Conservation (phyloP, 2,329 filamentous ascomycete species). For the Curvularia verruculosa region DNA sequence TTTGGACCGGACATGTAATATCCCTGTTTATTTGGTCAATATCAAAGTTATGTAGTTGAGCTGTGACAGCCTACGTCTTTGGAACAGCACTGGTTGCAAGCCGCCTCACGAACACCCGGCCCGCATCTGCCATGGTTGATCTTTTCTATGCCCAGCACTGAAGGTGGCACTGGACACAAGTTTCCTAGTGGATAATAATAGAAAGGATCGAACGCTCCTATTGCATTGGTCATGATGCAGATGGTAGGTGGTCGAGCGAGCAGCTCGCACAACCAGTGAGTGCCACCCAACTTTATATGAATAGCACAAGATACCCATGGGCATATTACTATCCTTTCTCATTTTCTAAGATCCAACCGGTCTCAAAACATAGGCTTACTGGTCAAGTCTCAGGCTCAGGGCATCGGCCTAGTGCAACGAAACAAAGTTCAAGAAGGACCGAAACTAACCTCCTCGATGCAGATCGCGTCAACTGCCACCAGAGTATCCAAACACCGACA, state of each 20-base stretch:
- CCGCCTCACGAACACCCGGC: neutral
- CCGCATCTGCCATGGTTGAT: slow-evolving; percentile 6
- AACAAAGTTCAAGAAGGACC: neutral
- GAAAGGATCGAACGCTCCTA: slow-evolving; percentile 1
- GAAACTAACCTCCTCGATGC: neutral
- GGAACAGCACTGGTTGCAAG: slow-evolving; percentile 1
- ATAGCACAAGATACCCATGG: neutral
- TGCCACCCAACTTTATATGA: neutral
- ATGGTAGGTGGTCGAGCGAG: neutral
- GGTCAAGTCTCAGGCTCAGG: neutral
- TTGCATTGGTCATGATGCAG: neutral
- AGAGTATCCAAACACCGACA: neutral
- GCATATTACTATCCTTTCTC: neutral
- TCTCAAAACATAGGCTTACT: neutral
- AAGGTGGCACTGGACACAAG: neutral
- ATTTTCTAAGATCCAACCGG: neutral
- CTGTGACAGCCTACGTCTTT: neutral
- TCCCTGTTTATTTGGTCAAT: neutral
- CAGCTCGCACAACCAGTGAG: neutral
- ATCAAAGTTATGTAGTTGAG: neutral
- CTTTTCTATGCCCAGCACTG: neutral
- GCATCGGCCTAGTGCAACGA: neutral
- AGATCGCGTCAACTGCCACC: neutral
- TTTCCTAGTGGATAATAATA: slow-evolving; percentile 2
- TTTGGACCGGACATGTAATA: slow-evolving; percentile 2